A percentile compares a stretch with the other conserved stretches of the same genome.
phyloP scores from a whole-genome alignment of 371 early-diverging fungal species.

The Mortierella sp. region DNA sequence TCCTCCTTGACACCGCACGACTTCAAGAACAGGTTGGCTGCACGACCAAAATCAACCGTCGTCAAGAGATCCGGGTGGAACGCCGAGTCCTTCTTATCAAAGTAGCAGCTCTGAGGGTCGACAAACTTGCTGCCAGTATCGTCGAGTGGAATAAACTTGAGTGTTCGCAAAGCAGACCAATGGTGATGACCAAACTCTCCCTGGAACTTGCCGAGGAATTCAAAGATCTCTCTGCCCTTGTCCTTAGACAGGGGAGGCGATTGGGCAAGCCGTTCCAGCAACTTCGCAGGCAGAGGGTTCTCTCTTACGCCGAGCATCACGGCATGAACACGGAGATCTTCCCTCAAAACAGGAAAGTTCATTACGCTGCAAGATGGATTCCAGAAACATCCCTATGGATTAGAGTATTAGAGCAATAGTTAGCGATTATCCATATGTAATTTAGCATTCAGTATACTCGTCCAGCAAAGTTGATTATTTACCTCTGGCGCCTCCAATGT shows the following conservation, averaged over 20 bases:
- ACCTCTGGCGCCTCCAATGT: constrained; percentile 63
- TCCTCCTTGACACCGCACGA: constrained; percentile 91
- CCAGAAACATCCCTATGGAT: constrained; percentile 67
- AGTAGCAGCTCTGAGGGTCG: constrained; percentile 72
- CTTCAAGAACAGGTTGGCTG: constrained; percentile 83
- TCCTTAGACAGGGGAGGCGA: constrained; percentile 60
- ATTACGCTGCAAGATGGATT: constrained; percentile 74
- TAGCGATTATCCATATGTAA: not conserved
- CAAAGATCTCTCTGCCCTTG: constrained; percentile 72
- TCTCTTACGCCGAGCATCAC: constrained; percentile 79
- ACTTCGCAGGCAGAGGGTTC: constrained; percentile 66
- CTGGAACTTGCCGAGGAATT: constrained; percentile 79
- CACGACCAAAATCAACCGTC: constrained; percentile 80
- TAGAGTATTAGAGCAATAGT: not conserved
- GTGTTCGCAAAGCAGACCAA: constrained; percentile 65
- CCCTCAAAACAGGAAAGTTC: constrained; percentile 76
- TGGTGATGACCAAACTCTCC: constrained; percentile 65
- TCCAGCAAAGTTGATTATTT: not conserved
- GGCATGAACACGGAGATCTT: constrained; percentile 66
- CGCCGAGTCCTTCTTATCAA: constrained; percentile 63
- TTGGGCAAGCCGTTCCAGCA: constrained; percentile 63
- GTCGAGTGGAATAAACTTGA: constrained; percentile 78
- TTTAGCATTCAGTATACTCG: not conserved
- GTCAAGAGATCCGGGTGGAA: constrained; percentile 72
- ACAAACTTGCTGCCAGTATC: constrained; percentile 56